A percentile compares a stretch with the other conserved stretches of the same genome.
Evolutionary conservation across 2,329 filamentous ascomycete genomes (phyloP).

Genomic region (Leptographium radiaticola): DNA sequence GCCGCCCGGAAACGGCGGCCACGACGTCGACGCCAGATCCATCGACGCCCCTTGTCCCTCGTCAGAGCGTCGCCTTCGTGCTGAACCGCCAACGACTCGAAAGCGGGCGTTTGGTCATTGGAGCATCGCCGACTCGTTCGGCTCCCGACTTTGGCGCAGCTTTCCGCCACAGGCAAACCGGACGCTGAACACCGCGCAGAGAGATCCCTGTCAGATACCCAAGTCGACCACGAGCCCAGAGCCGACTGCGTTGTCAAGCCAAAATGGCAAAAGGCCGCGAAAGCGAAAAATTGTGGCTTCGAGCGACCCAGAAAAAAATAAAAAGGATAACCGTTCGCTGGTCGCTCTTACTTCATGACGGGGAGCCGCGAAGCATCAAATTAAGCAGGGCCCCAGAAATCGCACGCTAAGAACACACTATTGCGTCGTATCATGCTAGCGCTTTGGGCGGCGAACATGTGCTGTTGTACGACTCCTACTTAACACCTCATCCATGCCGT

Average conservation of each 20-base stretch:
- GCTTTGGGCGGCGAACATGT: too few relatives aligned
- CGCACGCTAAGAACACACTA: background rate
- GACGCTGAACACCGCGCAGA: too few relatives aligned
- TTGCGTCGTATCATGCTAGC: background rate
- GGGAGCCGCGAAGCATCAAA: background rate
- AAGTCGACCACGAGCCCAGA: too few relatives aligned
- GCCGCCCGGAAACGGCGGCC: conserved; percentile 12
- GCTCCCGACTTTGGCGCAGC: too few relatives aligned
- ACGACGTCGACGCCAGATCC: conserved; percentile 1
- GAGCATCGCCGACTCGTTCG: background rate
- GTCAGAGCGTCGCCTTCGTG: background rate
- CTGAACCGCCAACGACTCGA: conserved; percentile 1
- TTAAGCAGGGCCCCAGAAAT: background rate
- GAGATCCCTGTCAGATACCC: too few relatives aligned
- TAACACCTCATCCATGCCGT: too few relatives aligned
- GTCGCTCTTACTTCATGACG: background rate
- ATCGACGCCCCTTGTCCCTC: background rate
- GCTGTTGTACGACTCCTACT: too few relatives aligned
- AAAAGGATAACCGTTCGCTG: background rate
- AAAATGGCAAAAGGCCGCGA: background rate
- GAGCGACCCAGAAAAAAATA: background rate
- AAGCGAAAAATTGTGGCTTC: background rate
- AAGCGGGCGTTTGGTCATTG: conserved; percentile 1
- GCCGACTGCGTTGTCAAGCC: too few relatives aligned
- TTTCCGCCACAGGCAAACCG: too few relatives aligned